Percentiles rank a stretch among this genome's conserved stretches.
Conservation (phyloP, 2,329 filamentous ascomycete species). For the Alternaria conjuncta region DNA sequence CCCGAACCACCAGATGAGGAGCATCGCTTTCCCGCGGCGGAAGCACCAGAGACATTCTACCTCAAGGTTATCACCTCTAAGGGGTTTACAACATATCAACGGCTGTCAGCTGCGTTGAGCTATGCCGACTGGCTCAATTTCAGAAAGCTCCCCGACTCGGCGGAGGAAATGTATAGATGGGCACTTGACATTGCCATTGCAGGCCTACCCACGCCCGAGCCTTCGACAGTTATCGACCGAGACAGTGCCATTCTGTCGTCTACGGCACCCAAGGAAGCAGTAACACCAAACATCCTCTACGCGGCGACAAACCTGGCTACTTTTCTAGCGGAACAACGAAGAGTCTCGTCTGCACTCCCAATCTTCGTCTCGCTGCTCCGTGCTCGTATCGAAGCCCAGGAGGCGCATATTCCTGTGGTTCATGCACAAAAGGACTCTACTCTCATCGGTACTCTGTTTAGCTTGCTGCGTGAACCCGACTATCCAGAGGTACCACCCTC, state of each 20-base stretch:
- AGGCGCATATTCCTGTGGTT: constrained; percentile 41
- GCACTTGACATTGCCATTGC: constrained; percentile 76
- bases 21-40: constrained; percentile 72
- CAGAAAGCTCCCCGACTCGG: constrained; percentile 69
- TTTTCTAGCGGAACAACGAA: constrained; percentile 73
- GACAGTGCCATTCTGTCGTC: constrained; percentile 67
- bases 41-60: constrained; percentile 76
- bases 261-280: constrained; percentile 55
- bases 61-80: constrained; percentile 79
- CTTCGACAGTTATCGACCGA: constrained; percentile 61
- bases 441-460: constrained; percentile 35
- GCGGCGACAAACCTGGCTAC: constrained; percentile 79
- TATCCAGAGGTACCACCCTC: constrained; percentile 76
- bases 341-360: constrained; percentile 74
- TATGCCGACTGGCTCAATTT: constrained; percentile 87
- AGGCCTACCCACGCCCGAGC: constrained; percentile 55
- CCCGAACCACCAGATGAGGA: constrained; percentile 74
- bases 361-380: constrained; percentile 85
- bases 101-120: constrained; percentile 78
- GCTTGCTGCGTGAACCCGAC: constrained; percentile 56
- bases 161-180: constrained; percentile 75
- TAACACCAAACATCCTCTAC: constrained; percentile 76
- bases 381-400: constrained; percentile 68
- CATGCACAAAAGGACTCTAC: constrained; percentile 31
- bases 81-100: constrained; percentile 80